These are phyloP conservation scores for Hypericum perforatum DNA, from an alignment of 345 rosid species.

Conservation along the genomic window DNA sequence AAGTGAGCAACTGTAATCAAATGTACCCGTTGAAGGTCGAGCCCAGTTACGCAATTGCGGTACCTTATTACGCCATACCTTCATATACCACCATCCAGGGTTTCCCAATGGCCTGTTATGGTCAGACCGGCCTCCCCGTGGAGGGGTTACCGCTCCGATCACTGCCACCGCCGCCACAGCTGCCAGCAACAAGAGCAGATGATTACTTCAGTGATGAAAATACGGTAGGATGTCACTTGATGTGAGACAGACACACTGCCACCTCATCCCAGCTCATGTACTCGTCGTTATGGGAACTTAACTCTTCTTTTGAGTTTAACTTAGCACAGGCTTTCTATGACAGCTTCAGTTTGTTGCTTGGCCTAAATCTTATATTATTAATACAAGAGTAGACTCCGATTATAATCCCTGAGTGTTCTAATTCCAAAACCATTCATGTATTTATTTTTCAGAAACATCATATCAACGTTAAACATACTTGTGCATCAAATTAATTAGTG, in stretches of 20 bases:
- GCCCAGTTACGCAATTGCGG: conserved; percentile 13
- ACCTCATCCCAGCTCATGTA: too few species aligned
- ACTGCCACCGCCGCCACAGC: conserved; percentile 13
- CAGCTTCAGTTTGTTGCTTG: too few species aligned
- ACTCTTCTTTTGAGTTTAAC: too few species aligned
- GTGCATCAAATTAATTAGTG: too few species aligned
- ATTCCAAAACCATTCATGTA: too few species aligned
- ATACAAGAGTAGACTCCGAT: too few species aligned
- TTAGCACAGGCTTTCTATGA: too few species aligned
- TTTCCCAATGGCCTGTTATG: conserved; percentile 14
- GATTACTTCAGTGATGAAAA: conserved; percentile 60
- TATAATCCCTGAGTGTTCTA: too few species aligned
- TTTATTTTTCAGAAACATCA: too few species aligned
- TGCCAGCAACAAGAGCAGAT: conserved; percentile 23
- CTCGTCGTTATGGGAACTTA: too few species aligned
- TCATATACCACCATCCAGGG: conserved; percentile 13
- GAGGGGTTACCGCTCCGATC: conserved; percentile 18
- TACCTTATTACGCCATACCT: conserved; percentile 32
- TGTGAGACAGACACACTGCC: conserved; percentile 22
- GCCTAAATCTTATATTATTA: too few species aligned
- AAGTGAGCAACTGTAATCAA: conserved; percentile 12
- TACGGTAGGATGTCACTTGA: conserved; percentile 41
- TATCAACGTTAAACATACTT: too few species aligned
- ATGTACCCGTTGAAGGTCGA: conserved; percentile 17
- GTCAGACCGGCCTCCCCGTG: conserved; percentile 11